Evolutionary conservation across 1,139 yeast genomes (phyloP).

Genomic region (Zhuliangozyma blackwelliae): DNA sequence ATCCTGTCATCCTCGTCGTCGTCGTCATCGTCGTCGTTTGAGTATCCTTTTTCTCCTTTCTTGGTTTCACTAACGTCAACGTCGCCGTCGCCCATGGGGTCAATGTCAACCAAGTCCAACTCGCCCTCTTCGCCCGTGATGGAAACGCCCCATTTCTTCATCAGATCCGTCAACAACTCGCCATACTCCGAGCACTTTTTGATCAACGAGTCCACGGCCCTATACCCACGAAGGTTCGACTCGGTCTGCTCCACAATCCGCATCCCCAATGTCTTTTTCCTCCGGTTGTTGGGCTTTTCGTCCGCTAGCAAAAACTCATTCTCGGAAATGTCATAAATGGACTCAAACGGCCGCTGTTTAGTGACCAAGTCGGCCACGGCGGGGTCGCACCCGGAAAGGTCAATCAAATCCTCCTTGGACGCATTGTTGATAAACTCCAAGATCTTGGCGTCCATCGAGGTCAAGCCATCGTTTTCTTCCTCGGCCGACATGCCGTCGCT

Average conservation of each 20-base stretch:
- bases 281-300: conserved; percentile 26
- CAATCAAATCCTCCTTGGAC: conserved; percentile 69
- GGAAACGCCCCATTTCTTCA: conserved; percentile 82
- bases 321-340: conserved; percentile 55
- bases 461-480: conserved; percentile 43
- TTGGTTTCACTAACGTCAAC: conserved; percentile 11
- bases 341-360: conserved; percentile 60
- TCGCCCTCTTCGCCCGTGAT: conserved; percentile 65
- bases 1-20: conserved; percentile 34
- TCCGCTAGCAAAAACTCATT: conserved; percentile 39
- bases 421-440: conserved; percentile 78
- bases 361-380: conserved; percentile 63
- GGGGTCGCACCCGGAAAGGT: conserved; percentile 69
- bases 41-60: conserved; percentile 20
- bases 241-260: conserved; percentile 69
- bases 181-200: conserved; percentile 82
- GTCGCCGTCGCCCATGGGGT: conserved; percentile 30
- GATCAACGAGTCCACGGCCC: conserved; percentile 88
- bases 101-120: conserved; percentile 47
- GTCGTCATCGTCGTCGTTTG: conserved; percentile 15
- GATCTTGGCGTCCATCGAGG: conserved; percentile 57
- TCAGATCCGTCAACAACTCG: conserved; percentile 61
- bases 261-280: conserved; percentile 64
- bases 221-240: conserved; percentile 75
- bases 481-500: conserved; percentile 40